Percentiles rank a stretch among this genome's conserved stretches.
phyloP scores from a whole-genome alignment of 2,329 filamentous ascomycete genomes.

The Clonostachys sp. region DNA sequence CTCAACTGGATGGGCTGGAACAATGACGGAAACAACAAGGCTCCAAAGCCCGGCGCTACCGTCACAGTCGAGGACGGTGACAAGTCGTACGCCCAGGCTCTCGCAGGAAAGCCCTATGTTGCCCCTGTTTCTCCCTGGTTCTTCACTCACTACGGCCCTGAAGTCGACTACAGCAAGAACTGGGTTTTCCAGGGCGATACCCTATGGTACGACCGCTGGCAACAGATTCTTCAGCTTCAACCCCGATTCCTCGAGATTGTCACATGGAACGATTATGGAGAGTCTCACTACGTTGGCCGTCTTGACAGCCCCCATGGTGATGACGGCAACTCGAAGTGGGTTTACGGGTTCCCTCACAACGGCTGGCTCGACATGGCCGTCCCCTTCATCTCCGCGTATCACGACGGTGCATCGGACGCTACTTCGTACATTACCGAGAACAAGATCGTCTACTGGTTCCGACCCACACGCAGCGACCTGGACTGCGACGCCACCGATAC shows the following conservation, averaged over 20 bases:
- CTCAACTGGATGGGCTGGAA: constrained; percentile 43
- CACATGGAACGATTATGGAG: constrained; percentile 47
- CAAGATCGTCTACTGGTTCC: constrained; percentile 51
- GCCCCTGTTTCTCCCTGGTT: constrained; percentile 39
- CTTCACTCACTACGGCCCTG: constrained; percentile 40
- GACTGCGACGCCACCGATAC: constrained; percentile 49
- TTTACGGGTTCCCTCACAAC: constrained; percentile 36
- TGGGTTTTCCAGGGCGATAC: constrained; percentile 55
- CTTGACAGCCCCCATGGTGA: constrained; percentile 34
- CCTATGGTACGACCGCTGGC: constrained; percentile 56
- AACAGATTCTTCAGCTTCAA: constrained; percentile 31
- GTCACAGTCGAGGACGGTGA: constrained; percentile 35
- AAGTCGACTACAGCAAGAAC: constrained; percentile 42
- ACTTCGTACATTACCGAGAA: constrained; percentile 39
- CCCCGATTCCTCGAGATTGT: constrained; percentile 41
- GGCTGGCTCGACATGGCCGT: constrained; percentile 49
- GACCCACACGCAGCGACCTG: constrained; percentile 37
- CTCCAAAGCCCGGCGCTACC: constrained; percentile 26
- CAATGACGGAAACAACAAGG: constrained; percentile 40
- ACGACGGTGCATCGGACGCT: constrained; percentile 31
- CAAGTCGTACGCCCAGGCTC: constrained; percentile 21
- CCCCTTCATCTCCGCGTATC: constrained; percentile 48
- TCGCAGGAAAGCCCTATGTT: constrained; percentile 40
- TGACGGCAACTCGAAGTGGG: constrained; percentile 41
- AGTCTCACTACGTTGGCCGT: constrained; percentile 49